Base-by-base conservation (phyloP, 805 yeast species). In the Tetrapisispora namnaoensis region DNA sequence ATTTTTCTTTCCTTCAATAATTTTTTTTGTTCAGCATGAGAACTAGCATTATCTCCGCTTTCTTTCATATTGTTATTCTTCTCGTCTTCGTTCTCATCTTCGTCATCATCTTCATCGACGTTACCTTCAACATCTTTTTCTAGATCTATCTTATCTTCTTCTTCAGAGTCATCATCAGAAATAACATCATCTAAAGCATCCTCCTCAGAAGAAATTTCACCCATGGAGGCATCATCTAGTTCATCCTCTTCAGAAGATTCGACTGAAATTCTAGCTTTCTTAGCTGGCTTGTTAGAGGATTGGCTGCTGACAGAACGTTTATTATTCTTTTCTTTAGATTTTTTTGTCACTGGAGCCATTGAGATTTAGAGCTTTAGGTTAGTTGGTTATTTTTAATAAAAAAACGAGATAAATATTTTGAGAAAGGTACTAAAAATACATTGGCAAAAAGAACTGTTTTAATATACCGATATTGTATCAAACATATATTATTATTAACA, bases 1-100 rank as follows among this genome's bases (percentile, higher is more conserved):
- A 87, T 71, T 67, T 90, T 91, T 69, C 99, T 80, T 63, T 90
- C 96, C 50, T 79, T 78, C 37, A 84, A 73, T 37, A 82, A 62
- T 59, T 80, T 80, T 65, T 82, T 82, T 69, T 91, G 96, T 63
- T 87, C 96, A 28, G 82, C 82, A 62, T 87, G 95, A 16, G 44
- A 42, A 54, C 74, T 69, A 49, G 74, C 74, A 51, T 65, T 68
- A 22, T 65, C 65, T 14, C 64, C 70, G 42, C 56, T 62, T 28
- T 55, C 61, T 13, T 54, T 59, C 27, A 67, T 68, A 11, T 59
- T 59, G 2, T 56, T 61, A 28, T 61, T 68, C 8, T 59, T 68
- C 8, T 53, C 52, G 32, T 59, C 57, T 11, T 54, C 63, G 16
- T 54, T 59, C 9, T 63, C 68, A 32, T 66, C 75, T 21, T 58